These are phyloP conservation scores for Penicillium sp. DNA, from an alignment of 2,329 filamentous ascomycete species.

Conservation along the genomic window DNA sequence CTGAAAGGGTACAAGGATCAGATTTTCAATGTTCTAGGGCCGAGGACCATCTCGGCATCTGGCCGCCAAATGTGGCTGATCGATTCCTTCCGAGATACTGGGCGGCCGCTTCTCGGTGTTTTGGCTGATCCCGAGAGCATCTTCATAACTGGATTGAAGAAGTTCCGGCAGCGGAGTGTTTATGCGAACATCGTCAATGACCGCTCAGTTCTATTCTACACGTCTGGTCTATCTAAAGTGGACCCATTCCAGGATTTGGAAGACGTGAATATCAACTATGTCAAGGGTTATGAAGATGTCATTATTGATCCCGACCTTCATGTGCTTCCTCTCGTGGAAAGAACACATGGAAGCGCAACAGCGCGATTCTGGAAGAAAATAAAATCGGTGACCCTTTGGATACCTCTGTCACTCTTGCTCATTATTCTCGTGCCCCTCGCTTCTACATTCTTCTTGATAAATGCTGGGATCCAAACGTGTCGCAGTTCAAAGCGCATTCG, in stretches of 20 bases:
- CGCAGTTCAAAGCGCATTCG: conserved; percentile 71
- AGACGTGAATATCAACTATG: conserved; percentile 67
- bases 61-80: conserved; percentile 85
- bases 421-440: conserved; percentile 71
- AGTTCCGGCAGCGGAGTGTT: conserved; percentile 71
- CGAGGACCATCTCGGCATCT: conserved; percentile 75
- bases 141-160: conserved; percentile 74
- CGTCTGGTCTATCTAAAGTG: conserved; percentile 70
- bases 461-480: conserved; percentile 72
- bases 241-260: conserved; percentile 73
- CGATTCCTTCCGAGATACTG: conserved; percentile 79
- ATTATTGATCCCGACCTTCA: conserved; percentile 60
- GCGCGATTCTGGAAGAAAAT: conserved; percentile 35
- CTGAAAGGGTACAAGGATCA: conserved; percentile 63
- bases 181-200: conserved; percentile 91
- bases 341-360: conserved; percentile 19
- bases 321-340: conserved; percentile 29
- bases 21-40: conserved; percentile 80
- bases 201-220: conserved; percentile 76
- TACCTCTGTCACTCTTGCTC: conserved; percentile 65
- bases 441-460: conserved; percentile 67
- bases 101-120: conserved; percentile 73
- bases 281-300: conserved; percentile 70
- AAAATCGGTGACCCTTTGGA: conserved; percentile 46
- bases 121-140: conserved; percentile 80